Evolutionary conservation across 1,284 basidiomycete genomes (phyloP), one percentile per base, ranked within the genome.

Genomic region (Ceratobasidium sp.): DNA sequence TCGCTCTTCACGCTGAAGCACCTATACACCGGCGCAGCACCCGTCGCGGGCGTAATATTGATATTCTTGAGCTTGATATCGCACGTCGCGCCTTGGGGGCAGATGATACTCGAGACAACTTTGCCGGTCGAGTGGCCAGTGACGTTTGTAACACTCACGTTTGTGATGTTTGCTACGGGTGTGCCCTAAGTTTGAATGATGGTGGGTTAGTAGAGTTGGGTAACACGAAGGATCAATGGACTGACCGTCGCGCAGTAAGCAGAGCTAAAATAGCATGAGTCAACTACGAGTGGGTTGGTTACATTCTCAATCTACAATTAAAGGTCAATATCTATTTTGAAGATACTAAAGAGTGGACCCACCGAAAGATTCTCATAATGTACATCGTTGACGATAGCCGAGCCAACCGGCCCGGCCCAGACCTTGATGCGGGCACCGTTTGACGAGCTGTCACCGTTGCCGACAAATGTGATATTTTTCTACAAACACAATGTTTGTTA

Each of bases 341-440:
- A 18, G 67, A 33, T 12, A 44, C 35, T 44, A 33, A 6, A 62
- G 12, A 27, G 23, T 23, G 20, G 35, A 57, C 68, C 30, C n/a
- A 71, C 50, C 33, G 57, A 33, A 48, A 78, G 77, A 75, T 75
- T 50, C 41, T 75, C 73, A n/a, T 75, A 75, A 23, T 75, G 73
- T n/a, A 75, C 38, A n/a, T 75, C 73, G n/a, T 75, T 75, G 38
- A 75, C 73, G n/a, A 75, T 75, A 18, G 73, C 73, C 27, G 73
- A 65, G n/a, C 73, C 73, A 16, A 75, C 73, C 1, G 73, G 73
- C 44, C 73, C 73, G 23, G 78, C 60, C 78, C 78, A 78, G 16
- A 76, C 66, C 59, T 78, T 78, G 78, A 78, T 78, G 16, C 78
- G 71, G 38, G 74, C 70, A 23, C 71, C 78, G 55, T 78, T 78